A percentile compares a stretch with the other conserved stretches of the same genome.
These are phyloP conservation scores for Capniomyces stellatus DNA, from an alignment of 371 early-diverging fungal genomes.

Conservation along the genomic window DNA sequence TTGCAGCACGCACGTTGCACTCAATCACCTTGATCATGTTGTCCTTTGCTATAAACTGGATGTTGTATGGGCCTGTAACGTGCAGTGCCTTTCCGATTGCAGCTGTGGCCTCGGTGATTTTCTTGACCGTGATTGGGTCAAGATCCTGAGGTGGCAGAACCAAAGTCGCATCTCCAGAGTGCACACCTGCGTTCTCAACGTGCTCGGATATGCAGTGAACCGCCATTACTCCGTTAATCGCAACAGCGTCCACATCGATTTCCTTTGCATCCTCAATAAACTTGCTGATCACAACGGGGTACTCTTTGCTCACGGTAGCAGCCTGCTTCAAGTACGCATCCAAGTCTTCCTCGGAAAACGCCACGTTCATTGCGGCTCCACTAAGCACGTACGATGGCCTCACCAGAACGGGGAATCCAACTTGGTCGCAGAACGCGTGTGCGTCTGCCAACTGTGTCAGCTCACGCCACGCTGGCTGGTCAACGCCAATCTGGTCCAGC, in stretches of 20 bases:
- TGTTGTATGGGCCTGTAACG: constrained; percentile 95
- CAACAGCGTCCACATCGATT: constrained; percentile 92
- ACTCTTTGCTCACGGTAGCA: constrained; percentile 70
- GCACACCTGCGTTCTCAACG: constrained; percentile 93
- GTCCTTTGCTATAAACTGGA: constrained; percentile 90
- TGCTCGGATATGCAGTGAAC: constrained; percentile 85
- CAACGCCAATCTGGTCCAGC: constrained; percentile 82
- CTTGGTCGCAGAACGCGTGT: constrained; percentile 56
- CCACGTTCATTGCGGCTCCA: constrained; percentile 94
- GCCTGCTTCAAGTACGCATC: constrained; percentile 63
- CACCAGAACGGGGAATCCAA: constrained; percentile 84
- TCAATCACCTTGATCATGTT: constrained; percentile 93
- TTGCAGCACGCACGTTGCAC: constrained; percentile 88
- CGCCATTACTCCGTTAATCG: constrained; percentile 67
- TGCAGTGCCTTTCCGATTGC: constrained; percentile 81
- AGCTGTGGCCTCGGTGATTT: constrained; percentile 66
- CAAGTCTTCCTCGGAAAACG: constrained; percentile 59
- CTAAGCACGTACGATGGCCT: constrained; percentile 90
- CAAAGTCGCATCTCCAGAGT: constrained; percentile 92
- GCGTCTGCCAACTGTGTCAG: constrained; percentile 72
- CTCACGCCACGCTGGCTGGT: constrained; percentile 91
- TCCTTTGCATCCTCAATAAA: constrained; percentile 90
- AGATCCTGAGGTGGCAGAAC: constrained; percentile 83
- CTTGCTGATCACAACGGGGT: constrained; percentile 90
- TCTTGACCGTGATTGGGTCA: constrained; percentile 68